phyloP scores from a whole-genome alignment of 257 asterid genomes.

The Lycium ferocissimum region DNA sequence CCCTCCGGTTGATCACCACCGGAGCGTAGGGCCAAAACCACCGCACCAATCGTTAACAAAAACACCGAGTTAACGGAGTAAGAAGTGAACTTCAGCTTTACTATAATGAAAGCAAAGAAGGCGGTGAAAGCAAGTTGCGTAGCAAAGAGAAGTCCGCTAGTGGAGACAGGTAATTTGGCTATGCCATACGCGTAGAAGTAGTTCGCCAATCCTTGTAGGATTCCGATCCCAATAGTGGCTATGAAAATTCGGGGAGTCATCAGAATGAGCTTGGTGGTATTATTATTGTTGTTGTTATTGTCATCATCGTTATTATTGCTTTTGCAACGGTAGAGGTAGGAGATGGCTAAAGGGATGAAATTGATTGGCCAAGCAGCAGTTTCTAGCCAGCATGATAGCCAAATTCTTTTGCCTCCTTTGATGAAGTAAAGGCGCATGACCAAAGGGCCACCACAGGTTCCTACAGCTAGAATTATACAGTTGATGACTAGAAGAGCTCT shows the following conservation, averaged over 20 bases:
- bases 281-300: not conserved
- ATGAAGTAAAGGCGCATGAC: slow-evolving; percentile 43
- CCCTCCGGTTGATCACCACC: slow-evolving; percentile 28
- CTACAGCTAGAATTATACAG: slow-evolving; percentile 39
- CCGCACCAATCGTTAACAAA: slow-evolving; percentile 30
- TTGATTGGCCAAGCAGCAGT: slow-evolving; percentile 42
- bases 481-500: slow-evolving; percentile 35
- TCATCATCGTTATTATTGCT: not conserved
- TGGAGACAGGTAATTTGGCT: slow-evolving; percentile 3
- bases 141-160: slow-evolving; percentile 16
- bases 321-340: slow-evolving; percentile 30
- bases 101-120: slow-evolving; percentile 31
- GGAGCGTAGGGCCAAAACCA: slow-evolving; percentile 24
- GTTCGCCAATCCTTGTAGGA: slow-evolving; percentile 10
- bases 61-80: slow-evolving; percentile 14
- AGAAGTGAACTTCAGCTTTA: slow-evolving; percentile 20
- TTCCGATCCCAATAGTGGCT: slow-evolving; percentile 24
- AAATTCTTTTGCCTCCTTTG: slow-evolving; percentile 45
- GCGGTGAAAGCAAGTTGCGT: slow-evolving; percentile 33
- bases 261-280: not conserved
- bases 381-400: slow-evolving; percentile 42
- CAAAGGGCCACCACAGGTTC: slow-evolving; percentile 43
- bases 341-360: slow-evolving; percentile 30
- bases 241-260: slow-evolving; percentile 23
- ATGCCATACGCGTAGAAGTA: slow-evolving; percentile 16